Evolutionary conservation across 495 filamentous ascomycete genomes (phyloP), one percentile per base, ranked within the genome.

Genomic region (Talaromyces trachyspermus): DNA sequence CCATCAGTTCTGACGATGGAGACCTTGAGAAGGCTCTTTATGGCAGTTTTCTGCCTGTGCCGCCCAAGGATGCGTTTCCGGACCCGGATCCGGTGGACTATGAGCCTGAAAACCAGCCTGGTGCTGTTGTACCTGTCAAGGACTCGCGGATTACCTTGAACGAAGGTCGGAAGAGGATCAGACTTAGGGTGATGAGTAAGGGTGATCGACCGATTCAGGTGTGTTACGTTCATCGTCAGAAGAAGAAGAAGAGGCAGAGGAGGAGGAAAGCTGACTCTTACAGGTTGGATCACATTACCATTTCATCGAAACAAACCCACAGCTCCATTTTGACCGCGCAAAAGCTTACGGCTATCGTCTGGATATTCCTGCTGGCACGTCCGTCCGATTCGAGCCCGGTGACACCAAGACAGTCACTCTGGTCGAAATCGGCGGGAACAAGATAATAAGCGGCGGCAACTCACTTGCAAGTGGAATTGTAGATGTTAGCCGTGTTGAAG

Each of bases 261-360:
- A 24, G 12, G 29, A 29, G 10, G 17, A 18, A 39, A 39, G 17
- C 35, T 11, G 10, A 48, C 35, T 11, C 10, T 48, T 50, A 15
- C 55, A 85, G 80, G 75, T 90, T 52, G 92, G 92, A 15, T 95
- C 88, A 48, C 92, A 98, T 63, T 98, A 97, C 65, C 90, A 97
- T 66, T 89, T 98, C 63, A 78, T 95, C 57, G 92, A 98, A 71
- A 85, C 81, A 17, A 98, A 98, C 60, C 86, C 90, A 17, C 79
- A 85, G 63, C 71, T 98, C 45, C 80, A 87, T 58, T 98, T 98
- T 62, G 92, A 98, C 63, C 86, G 92, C n/a, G 62, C 79, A 22
- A 78, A 79, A 41, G 76, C 90, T 1, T 90, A 90, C 54, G 92
- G 92, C 2, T 95, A 76, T 62, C 78, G 90, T 9, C 74, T 98